These are phyloP conservation scores for Protomyces pachydermus DNA, from an alignment of 1,139 yeast species.

Conservation along the genomic window DNA sequence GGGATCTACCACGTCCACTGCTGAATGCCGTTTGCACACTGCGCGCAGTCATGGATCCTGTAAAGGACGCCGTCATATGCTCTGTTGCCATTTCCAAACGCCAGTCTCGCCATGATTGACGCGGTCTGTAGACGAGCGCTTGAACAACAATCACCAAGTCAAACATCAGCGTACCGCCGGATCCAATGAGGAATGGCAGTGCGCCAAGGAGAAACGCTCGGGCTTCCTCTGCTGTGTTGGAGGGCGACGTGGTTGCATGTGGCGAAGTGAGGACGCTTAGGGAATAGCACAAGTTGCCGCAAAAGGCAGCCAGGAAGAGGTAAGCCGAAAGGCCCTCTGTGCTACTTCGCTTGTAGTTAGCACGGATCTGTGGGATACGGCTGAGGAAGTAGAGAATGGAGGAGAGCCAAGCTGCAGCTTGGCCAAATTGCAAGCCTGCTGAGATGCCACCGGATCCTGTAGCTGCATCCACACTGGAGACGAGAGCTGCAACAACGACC, in stretches of 20 bases:
- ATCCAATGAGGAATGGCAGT: conserved; percentile 76
- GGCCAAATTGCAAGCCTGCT: not conserved
- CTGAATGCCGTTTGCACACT: not conserved
- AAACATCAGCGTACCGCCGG: conserved; percentile 78
- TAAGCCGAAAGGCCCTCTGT: conserved; percentile 81
- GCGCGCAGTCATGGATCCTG: not conserved
- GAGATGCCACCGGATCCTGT: conserved; percentile 7
- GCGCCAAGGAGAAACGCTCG: conserved; percentile 57
- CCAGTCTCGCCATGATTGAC: not conserved
- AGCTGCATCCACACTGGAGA: conserved; percentile 31
- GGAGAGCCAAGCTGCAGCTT: conserved; percentile 78
- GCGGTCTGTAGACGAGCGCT: conserved; percentile 38
- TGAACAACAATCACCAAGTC: conserved; percentile 75
- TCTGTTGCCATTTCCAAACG: not conserved
- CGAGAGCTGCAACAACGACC: conserved; percentile 29
- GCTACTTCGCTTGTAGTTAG: conserved; percentile 68
- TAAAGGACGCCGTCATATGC: not conserved
- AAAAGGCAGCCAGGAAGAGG: conserved; percentile 69
- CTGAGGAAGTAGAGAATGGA: conserved; percentile 61
- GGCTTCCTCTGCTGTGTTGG: conserved; percentile 42
- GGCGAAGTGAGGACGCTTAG: conserved; percentile 55
- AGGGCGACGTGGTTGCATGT: conserved; percentile 31
- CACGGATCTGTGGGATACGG: conserved; percentile 79
- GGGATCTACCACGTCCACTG: not conserved
- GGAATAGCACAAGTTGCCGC: conserved; percentile 79